These are phyloP conservation scores for Solanum bulbocastanum DNA, from an alignment of 257 asterid genomes.

Conservation along the genomic window DNA sequence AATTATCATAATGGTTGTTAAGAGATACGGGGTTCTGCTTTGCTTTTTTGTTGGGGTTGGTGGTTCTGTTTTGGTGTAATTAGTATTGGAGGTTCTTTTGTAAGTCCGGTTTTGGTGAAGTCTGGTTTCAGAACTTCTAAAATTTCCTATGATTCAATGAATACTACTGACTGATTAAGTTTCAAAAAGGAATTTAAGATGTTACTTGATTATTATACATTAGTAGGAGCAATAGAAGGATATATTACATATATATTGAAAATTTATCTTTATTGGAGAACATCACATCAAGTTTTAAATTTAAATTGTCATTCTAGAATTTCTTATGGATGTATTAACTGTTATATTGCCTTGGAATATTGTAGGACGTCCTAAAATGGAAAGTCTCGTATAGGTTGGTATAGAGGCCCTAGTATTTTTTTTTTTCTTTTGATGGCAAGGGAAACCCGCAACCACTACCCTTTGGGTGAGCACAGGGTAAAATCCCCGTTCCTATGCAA, in stretches of 20 bases:
- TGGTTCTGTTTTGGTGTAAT: neutral
- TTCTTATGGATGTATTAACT: neutral
- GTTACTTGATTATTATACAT: neutral
- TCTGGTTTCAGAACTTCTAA: neutral
- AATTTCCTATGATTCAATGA: neutral
- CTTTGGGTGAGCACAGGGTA: too few relatives aligned
- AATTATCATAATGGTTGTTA: neutral
- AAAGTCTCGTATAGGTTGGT: neutral
- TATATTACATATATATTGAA: neutral
- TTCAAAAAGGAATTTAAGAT: neutral
- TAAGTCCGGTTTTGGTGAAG: neutral
- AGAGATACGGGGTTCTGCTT: neutral
- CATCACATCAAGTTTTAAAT: neutral
- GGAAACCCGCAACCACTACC: too few relatives aligned
- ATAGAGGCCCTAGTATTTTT: neutral
- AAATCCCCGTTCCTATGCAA: too few relatives aligned
- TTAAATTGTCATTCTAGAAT: neutral
- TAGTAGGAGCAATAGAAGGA: neutral
- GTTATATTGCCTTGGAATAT: neutral
- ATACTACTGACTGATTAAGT: neutral
- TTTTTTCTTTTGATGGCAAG: too few relatives aligned
- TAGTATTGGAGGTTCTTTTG: neutral
- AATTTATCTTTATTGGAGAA: neutral
- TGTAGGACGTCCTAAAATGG: neutral
- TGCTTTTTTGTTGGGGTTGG: neutral